Evolutionary conservation across 495 filamentous ascomycete genomes (phyloP).

Genomic region (Annulohypoxylon maeteangense): DNA sequence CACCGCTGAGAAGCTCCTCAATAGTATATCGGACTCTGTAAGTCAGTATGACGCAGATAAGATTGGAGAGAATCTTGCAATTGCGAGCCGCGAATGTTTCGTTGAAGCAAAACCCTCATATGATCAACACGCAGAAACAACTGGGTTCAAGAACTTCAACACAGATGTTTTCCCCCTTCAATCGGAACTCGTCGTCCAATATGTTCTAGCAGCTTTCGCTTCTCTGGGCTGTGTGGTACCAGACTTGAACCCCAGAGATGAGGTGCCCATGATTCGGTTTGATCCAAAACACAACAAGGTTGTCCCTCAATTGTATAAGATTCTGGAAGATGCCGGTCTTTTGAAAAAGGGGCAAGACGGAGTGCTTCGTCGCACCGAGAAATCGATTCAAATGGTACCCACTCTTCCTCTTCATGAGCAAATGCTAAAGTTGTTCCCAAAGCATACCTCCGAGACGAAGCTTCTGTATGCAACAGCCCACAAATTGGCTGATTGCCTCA

Average conservation of each 20-base stretch:
- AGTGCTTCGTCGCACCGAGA: not conserved
- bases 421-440: constrained; percentile 1
- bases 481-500: not conserved
- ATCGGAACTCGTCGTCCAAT: not conserved
- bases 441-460: constrained; percentile 2
- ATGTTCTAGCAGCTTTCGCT: constrained; percentile 6
- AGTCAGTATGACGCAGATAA: not conserved
- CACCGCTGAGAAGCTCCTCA: not conserved
- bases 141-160: not conserved
- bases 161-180: constrained; percentile 1
- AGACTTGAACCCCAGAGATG: not conserved
- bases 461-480: not conserved
- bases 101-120: not conserved
- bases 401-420: not conserved
- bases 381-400: not conserved
- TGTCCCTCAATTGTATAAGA: constrained; percentile 1
- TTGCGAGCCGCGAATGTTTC: not conserved
- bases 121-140: not conserved
- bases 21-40: not conserved
- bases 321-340: constrained; percentile 2
- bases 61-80: not conserved
- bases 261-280: not conserved
- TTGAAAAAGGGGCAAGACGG: constrained; percentile 2
- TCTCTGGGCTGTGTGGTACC: not conserved
- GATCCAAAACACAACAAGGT: constrained; percentile 1